Percentiles rank a stretch among this genome's conserved stretches.
These are phyloP conservation scores for Phellopilus nigrolimitatus DNA, from an alignment of 1,284 basidiomycete species.

Conservation along the genomic window DNA sequence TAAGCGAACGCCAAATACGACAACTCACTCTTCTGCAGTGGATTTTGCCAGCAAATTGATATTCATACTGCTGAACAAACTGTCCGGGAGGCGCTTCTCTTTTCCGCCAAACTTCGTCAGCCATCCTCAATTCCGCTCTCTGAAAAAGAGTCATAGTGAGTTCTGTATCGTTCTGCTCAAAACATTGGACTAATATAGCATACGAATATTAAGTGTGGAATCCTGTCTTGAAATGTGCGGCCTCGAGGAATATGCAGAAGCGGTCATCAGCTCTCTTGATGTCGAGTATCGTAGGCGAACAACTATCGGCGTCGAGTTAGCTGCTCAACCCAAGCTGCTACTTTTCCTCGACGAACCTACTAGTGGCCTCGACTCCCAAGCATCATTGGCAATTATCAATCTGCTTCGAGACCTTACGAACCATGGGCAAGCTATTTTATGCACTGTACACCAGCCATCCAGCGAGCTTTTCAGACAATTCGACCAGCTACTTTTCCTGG, in stretches of 20 bases:
- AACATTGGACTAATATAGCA: too few relatives aligned
- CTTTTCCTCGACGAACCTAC: conserved; percentile 83
- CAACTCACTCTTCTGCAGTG: too few relatives aligned
- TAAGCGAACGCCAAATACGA: background rate
- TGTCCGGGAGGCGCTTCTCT: conserved; percentile 79
- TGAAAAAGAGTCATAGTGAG: conserved; percentile 77
- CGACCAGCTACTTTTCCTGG: conserved; percentile 51
- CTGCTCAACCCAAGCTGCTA: conserved; percentile 65
- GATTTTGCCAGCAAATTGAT: conserved; percentile 44
- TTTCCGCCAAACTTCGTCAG: conserved; percentile 81
- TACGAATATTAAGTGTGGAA: conserved; percentile 47
- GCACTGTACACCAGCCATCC: conserved; percentile 72
- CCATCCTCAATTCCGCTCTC: conserved; percentile 55
- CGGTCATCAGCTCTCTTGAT: conserved; percentile 70
- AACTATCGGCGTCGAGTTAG: conserved; percentile 80
- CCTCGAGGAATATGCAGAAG: conserved; percentile 64
- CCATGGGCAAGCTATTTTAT: conserved; percentile 73
- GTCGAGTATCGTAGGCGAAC: conserved; percentile 76
- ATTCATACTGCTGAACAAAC: conserved; percentile 65
- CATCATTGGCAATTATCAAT: conserved; percentile 79
- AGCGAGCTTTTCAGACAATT: conserved; percentile 71
- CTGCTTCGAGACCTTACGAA: conserved; percentile 80
- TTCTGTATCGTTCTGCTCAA: background rate
- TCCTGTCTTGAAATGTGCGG: conserved; percentile 77
- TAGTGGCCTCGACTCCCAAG: conserved; percentile 84